These are phyloP conservation scores for Candida coquimbonensis DNA, from an alignment of 805 yeast species.

Conservation along the genomic window DNA sequence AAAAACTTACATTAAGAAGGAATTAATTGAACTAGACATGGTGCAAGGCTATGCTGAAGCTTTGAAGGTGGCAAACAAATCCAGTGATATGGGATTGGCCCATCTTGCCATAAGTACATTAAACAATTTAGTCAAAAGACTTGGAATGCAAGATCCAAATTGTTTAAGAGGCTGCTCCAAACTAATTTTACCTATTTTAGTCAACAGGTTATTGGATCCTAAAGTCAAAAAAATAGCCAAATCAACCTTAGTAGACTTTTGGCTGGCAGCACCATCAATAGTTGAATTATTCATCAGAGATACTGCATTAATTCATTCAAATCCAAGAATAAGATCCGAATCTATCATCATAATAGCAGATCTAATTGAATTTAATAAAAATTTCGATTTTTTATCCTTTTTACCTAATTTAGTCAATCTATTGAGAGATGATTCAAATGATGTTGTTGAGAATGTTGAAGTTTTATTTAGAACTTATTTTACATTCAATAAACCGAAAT, in stretches of 20 bases:
- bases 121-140: constrained; percentile 51
- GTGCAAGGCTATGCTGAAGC: constrained; percentile 47
- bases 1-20: constrained; percentile 50
- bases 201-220: constrained; percentile 38
- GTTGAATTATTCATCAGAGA: constrained; percentile 41
- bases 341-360: constrained; percentile 38
- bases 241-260: constrained; percentile 45
- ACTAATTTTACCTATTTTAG: constrained; percentile 44
- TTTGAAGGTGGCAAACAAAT: constrained; percentile 37
- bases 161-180: constrained; percentile 36
- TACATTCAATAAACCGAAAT: constrained; percentile 14
- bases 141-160: constrained; percentile 47
- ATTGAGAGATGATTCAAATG: constrained; percentile 19
- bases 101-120: constrained; percentile 40
- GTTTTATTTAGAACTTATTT: constrained; percentile 20
- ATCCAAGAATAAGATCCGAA: constrained; percentile 33
- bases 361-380: constrained; percentile 30
- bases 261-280: constrained; percentile 43
- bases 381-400: constrained; percentile 25
- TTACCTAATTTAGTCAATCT: constrained; percentile 22
- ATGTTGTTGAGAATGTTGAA: constrained; percentile 22
- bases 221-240: constrained; percentile 34
- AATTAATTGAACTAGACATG: constrained; percentile 41
- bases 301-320: constrained; percentile 35
- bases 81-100: constrained; percentile 32